Conservation (phyloP, 192 early-diverging fungal species). For the Gamsiella multidivaricata region DNA sequence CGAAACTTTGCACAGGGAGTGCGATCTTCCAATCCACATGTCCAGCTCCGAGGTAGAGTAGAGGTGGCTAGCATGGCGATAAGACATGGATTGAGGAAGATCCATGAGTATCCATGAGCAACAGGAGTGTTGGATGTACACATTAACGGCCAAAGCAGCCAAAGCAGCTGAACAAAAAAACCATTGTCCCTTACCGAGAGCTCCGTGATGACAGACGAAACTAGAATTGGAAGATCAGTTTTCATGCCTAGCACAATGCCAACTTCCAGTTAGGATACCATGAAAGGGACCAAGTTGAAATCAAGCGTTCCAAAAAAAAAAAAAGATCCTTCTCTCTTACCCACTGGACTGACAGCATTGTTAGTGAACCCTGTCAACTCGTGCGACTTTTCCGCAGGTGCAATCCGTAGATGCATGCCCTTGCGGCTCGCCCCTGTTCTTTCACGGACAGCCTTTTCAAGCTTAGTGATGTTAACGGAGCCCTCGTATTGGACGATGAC, state of each 20-base stretch:
- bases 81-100: not conserved
- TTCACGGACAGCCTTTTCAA: conserved; percentile 51
- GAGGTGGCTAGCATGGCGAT: conserved; percentile 61
- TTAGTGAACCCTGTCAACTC: conserved; percentile 80
- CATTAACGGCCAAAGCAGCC: too few relatives aligned
- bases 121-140: too few relatives aligned
- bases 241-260: conserved; percentile 22
- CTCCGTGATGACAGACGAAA: conserved; percentile 29
- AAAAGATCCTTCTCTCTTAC: conserved; percentile 40
- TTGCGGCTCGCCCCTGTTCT: conserved; percentile 67
- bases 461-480: conserved; percentile 42
- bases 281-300: too few relatives aligned
- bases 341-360: conserved; percentile 79
- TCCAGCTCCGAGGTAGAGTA: conserved; percentile 84
- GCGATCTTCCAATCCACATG: conserved; percentile 90
- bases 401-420: conserved; percentile 83
- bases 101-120: too few relatives aligned
- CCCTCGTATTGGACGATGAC: conserved; percentile 54
- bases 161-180: too few relatives aligned
- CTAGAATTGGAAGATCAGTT: conserved; percentile 36
- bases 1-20: conserved; percentile 70
- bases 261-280: too few relatives aligned
- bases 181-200: conserved; percentile 20
- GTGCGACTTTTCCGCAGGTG: conserved; percentile 69
- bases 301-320: not conserved